Conservation (phyloP, 805 yeast species). For the Saccharomycopsis olivae region DNA sequence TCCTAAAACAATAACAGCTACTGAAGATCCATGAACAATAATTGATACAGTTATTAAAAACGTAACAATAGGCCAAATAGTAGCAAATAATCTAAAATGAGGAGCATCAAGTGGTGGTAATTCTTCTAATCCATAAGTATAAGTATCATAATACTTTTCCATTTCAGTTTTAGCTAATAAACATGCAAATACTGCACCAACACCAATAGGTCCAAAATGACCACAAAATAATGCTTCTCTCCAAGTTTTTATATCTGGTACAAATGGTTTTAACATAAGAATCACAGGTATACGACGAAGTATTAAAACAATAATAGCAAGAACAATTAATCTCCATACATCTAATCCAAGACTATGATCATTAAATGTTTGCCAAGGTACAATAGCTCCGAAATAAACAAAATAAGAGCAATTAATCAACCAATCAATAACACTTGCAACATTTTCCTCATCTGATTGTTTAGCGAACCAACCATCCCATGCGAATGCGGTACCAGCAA, state of each 20-base stretch:
- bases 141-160: constrained; percentile 39
- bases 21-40: constrained; percentile 85
- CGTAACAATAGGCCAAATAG: constrained; percentile 76
- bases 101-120: constrained; percentile 38
- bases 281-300: constrained; percentile 80
- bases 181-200: constrained; percentile 81
- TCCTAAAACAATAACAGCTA: constrained; percentile 68
- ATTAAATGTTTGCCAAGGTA: constrained; percentile 81
- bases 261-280: constrained; percentile 57
- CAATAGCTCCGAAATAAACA: constrained; percentile 80
- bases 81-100: constrained; percentile 48
- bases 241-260: constrained; percentile 86
- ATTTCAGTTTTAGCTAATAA: constrained; percentile 66
- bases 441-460: constrained; percentile 75
- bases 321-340: constrained; percentile 69
- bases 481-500: constrained; percentile 88
- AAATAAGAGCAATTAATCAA: constrained; percentile 76
- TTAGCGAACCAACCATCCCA: constrained; percentile 92
- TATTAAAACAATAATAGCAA: constrained; percentile 64
- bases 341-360: constrained; percentile 47
- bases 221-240: constrained; percentile 91
- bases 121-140: constrained; percentile 44
- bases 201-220: constrained; percentile 95
- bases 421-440: constrained; percentile 82
- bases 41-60: constrained; percentile 76